Conservation (phyloP, 805 yeast species). For the Lipomyces japonicus region DNA sequence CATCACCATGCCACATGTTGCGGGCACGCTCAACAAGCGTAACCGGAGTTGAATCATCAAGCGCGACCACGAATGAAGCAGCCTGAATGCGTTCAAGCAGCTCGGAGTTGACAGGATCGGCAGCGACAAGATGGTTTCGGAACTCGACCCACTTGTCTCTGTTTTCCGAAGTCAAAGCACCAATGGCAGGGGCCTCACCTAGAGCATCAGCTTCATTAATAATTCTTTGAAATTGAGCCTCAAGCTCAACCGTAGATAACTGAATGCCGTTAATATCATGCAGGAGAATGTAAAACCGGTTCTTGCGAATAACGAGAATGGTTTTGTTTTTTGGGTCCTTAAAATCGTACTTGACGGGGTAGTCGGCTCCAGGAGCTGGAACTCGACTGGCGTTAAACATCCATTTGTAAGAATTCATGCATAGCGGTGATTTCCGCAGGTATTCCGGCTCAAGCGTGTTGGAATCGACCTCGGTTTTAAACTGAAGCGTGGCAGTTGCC, state of each 20-base stretch:
- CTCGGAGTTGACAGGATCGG: slow-evolving; percentile 54
- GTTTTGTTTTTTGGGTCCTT: slow-evolving; percentile 49
- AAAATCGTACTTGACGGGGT: slow-evolving; percentile 49
- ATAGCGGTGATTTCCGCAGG: slow-evolving; percentile 74
- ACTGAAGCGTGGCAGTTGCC: slow-evolving; percentile 61
- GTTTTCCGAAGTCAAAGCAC: slow-evolving; percentile 76
- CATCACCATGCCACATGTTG: slow-evolving; percentile 94
- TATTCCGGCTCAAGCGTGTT: slow-evolving; percentile 77
- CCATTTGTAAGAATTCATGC: slow-evolving; percentile 88
- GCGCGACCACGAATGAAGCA: slow-evolving; percentile 73
- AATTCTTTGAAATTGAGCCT: slow-evolving; percentile 56
- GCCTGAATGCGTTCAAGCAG: slow-evolving; percentile 67
- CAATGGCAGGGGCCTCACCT: slow-evolving; percentile 54
- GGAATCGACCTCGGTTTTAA: slow-evolving; percentile 60
- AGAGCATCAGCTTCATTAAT: slow-evolving; percentile 43
- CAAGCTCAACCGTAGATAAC: slow-evolving; percentile 41
- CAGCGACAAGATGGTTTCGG: slow-evolving; percentile 52
- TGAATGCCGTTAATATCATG: slow-evolving; percentile 39
- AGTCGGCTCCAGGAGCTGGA: slow-evolving; percentile 59
- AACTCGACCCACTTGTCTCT: slow-evolving; percentile 75
- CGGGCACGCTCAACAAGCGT: slow-evolving; percentile 80
- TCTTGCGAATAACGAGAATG: slow-evolving; percentile 67
- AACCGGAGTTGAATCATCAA: slow-evolving; percentile 69
- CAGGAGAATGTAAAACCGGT: slow-evolving; percentile 72
- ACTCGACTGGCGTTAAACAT: slow-evolving; percentile 88